Evolutionary conservation across 306 rosid genomes (phyloP).

Genomic region (Prunus padus): DNA sequence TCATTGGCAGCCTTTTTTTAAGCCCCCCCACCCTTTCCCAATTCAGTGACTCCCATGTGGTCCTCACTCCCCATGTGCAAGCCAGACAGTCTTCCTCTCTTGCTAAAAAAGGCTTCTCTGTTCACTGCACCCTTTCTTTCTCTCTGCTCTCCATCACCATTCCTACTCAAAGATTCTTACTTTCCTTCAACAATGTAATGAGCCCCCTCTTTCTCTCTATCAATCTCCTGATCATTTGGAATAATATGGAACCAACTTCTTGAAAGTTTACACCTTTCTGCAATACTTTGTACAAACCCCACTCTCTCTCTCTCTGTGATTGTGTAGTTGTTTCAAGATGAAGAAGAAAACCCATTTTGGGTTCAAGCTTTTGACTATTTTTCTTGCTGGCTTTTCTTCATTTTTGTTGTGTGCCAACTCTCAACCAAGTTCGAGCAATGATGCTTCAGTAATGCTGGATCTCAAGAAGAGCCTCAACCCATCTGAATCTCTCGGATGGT

Average conservation of each 20-base stretch:
- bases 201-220: not conserved
- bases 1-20: not conserved
- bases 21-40: not conserved
- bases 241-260: not conserved
- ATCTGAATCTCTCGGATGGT: conserved; percentile 52
- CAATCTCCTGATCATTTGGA: not conserved
- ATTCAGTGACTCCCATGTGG: conserved; percentile 2
- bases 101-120: not conserved
- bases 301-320: not conserved
- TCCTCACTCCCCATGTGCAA: conserved; percentile 27
- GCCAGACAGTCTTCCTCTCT: not conserved
- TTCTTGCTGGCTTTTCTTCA: conserved; percentile 30
- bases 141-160: not conserved
- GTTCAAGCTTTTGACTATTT: conserved; percentile 19
- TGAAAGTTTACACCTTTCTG: not conserved
- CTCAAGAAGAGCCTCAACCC: conserved; percentile 53
- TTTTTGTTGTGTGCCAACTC: conserved; percentile 27
- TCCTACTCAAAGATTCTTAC: not conserved
- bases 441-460: conserved; percentile 51
- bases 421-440: conserved; percentile 44
- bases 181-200: not conserved
- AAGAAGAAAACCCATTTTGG: conserved; percentile 26
- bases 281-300: not conserved
- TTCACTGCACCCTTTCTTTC: not conserved
- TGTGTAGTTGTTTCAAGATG: conserved; percentile 8